Conservation (phyloP, 2,329 filamentous ascomycete genomes). For the Botrytis fragariae region DNA sequence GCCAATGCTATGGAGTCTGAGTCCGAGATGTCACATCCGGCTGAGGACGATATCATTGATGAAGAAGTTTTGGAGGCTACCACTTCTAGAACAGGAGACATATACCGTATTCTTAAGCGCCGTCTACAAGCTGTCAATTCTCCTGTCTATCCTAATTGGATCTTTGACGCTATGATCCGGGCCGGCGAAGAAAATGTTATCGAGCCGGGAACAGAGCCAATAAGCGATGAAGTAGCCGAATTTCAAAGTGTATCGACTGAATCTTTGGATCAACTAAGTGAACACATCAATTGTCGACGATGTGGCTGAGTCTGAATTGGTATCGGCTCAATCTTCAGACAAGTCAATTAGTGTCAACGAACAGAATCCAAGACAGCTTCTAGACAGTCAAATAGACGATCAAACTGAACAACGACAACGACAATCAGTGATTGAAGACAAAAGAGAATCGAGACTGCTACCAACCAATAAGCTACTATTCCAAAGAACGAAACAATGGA, state of each 20-base stretch:
- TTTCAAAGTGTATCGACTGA: background rate
- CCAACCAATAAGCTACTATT: background rate
- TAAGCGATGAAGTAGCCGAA: background rate
- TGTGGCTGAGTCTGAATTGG: background rate
- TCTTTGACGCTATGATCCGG: slow-evolving; percentile 15
- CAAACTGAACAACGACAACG: background rate
- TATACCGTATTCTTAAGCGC: slow-evolving; percentile 7
- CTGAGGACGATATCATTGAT: background rate
- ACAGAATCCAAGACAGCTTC: background rate
- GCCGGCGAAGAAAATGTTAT: slow-evolving; percentile 2
- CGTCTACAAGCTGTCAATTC: slow-evolving; percentile 11
- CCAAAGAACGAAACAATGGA: background rate
- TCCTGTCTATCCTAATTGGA: slow-evolving; percentile 18
- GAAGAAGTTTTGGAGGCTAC: slow-evolving; percentile 14
- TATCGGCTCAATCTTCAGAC: background rate
- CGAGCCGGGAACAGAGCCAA: background rate
- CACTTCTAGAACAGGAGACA: slow-evolving; percentile 10
- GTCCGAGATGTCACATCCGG: background rate
- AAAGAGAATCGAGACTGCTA: background rate
- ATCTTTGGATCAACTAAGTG: background rate
- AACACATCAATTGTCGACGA: background rate
- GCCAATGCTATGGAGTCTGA: slow-evolving; percentile 14
- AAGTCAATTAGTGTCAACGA: background rate
- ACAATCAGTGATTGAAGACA: background rate
- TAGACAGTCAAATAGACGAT: background rate